Percentiles rank a stretch among this genome's conserved stretches.
Conservation (phyloP, 768 basidiomycete genomes). For the Chalciporus chontae region DNA sequence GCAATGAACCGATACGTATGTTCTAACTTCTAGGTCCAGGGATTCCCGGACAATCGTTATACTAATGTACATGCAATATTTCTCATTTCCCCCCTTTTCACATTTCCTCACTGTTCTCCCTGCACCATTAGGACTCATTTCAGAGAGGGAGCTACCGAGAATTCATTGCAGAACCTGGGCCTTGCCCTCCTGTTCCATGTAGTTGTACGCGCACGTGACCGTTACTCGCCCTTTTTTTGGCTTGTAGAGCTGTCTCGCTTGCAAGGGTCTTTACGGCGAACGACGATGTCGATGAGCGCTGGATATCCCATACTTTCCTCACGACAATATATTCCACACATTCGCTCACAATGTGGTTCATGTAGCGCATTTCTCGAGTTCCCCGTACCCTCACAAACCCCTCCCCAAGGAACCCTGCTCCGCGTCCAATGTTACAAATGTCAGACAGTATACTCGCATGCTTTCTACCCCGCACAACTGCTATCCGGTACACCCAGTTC, state of each 20-base stretch:
- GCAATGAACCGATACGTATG: too few relatives aligned
- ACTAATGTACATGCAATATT: too few relatives aligned
- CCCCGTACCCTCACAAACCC: conserved; percentile 55
- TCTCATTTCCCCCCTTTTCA: too few relatives aligned
- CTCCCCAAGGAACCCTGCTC: conserved; percentile 55
- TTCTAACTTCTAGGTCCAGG: too few relatives aligned
- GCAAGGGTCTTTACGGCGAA: conserved; percentile 8
- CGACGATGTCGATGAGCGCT: conserved; percentile 47
- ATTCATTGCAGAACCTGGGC: too few relatives aligned
- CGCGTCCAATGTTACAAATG: conserved; percentile 72
- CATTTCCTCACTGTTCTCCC: too few relatives aligned
- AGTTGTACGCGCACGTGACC: too few relatives aligned
- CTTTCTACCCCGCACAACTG: conserved; percentile 65
- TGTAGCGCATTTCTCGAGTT: conserved; percentile 65
- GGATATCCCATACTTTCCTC: conserved; percentile 55
- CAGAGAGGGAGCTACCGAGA: too few relatives aligned
- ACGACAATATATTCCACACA: conserved; percentile 62
- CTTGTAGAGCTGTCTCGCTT: neutral
- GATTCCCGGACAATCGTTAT: too few relatives aligned
- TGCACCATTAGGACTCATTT: too few relatives aligned
- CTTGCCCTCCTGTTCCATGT: too few relatives aligned
- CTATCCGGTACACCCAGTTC: conserved; percentile 25
- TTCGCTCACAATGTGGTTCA: conserved; percentile 55
- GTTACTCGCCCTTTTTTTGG: too few relatives aligned
- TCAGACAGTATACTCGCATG: conserved; percentile 53